Conservation (phyloP, 192 early-diverging fungal species). For the Helicostylum pulchrum region DNA sequence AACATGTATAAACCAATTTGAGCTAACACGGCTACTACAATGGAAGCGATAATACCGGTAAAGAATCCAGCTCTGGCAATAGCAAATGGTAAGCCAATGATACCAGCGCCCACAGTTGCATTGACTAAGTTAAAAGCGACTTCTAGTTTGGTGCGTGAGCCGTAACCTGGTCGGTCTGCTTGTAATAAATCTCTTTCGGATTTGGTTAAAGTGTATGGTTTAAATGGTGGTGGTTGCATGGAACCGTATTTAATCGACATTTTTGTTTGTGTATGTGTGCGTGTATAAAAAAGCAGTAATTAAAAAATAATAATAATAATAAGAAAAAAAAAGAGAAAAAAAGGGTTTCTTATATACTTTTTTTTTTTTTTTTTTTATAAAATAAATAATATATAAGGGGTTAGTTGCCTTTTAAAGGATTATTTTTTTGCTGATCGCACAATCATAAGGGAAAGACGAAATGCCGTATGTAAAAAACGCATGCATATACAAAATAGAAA, state of each 20-base stretch:
- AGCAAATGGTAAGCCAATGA: slow-evolving; percentile 65
- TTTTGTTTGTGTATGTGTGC: too few relatives aligned
- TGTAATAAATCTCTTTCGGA: slow-evolving; percentile 32
- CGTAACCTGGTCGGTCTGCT: slow-evolving; percentile 41
- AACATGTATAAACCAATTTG: slow-evolving; percentile 56
- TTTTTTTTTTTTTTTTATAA: too few relatives aligned
- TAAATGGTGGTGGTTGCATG: slow-evolving; percentile 1
- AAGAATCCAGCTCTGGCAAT: slow-evolving; percentile 61
- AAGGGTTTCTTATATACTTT: too few relatives aligned
- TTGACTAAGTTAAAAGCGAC: slow-evolving; percentile 67
- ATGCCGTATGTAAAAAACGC: too few relatives aligned
- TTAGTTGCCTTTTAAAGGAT: slow-evolving; percentile 12
- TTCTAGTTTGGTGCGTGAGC: slow-evolving; percentile 36
- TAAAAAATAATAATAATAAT: background rate
- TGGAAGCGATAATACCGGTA: slow-evolving; percentile 46
- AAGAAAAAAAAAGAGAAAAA: slow-evolving; percentile 2
- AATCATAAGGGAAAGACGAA: background rate
- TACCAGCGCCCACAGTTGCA: slow-evolving; percentile 62
- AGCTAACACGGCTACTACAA: slow-evolving; percentile 47
- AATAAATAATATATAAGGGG: slow-evolving; percentile 3
- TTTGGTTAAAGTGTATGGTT: background rate
- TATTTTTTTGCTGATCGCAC: background rate
- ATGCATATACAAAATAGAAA: background rate
- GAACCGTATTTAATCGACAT: slow-evolving; percentile 11
- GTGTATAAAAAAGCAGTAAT: background rate